phyloP scores from a whole-genome alignment of 2,329 filamentous ascomycete species.

The Bipolaris bicolor region DNA sequence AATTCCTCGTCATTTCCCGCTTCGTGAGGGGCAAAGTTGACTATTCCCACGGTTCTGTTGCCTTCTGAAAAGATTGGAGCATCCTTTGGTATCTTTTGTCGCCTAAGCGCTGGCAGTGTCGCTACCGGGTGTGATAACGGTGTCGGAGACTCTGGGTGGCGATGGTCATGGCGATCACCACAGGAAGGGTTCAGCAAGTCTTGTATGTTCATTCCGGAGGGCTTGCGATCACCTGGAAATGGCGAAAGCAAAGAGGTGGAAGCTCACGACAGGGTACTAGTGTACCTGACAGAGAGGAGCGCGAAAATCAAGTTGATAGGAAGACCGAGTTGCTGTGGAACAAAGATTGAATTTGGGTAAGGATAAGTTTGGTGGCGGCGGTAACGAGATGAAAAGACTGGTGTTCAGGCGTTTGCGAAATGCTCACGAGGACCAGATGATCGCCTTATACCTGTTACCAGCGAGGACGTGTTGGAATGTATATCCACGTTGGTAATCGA shows the following conservation, averaged over 20 bases:
- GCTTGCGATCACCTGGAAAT: not conserved
- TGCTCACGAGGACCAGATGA: conserved; percentile 38
- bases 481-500: not conserved
- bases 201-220: conserved; percentile 47
- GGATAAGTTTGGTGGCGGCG: conserved; percentile 26
- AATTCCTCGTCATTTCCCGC: conserved; percentile 60
- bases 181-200: conserved; percentile 50
- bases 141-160: conserved; percentile 20
- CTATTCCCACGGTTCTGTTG: conserved; percentile 64
- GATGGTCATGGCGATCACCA: conserved; percentile 23
- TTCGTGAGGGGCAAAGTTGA: conserved; percentile 79
- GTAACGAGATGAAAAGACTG: conserved; percentile 28
- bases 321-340: conserved; percentile 35
- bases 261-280: conserved; percentile 24
- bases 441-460: conserved; percentile 31
- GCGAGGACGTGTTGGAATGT: conserved; percentile 19
- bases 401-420: conserved; percentile 36
- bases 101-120: conserved; percentile 29
- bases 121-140: conserved; percentile 15
- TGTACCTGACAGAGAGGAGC: conserved; percentile 20
- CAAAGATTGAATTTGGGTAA: conserved; percentile 20
- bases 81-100: conserved; percentile 69
- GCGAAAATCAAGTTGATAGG: conserved; percentile 18
- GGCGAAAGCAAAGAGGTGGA: conserved; percentile 9
- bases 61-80: conserved; percentile 67